Evolutionary conservation across 371 early-diverging fungal species (phyloP), one percentile per base, ranked within the genome.

Genomic region (Coelomomyces lativittatus): DNA sequence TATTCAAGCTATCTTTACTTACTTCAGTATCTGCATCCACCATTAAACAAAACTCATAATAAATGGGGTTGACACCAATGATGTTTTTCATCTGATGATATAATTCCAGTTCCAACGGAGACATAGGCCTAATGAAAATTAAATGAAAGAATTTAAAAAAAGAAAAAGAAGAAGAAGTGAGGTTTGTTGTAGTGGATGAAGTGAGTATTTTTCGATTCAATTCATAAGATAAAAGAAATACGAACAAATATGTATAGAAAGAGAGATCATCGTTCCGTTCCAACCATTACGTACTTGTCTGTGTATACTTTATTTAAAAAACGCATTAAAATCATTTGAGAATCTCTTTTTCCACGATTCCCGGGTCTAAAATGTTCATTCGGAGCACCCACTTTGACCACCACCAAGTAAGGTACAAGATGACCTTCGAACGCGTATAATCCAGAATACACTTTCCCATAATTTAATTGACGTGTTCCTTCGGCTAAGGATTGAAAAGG

Each of bases 11-110:
- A 58, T 89, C 84, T 2, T 78, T 75, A 55, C 70, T 58, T 10
- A 91, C 89, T 28, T 82, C 79, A 0, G 93, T 95, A 58, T 95
- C 96, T 11, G 93, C 90, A 62, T 95, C 96, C 21, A 95, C 86
- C 82, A 88, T 86, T 51, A 95, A 79, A 26, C 83, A 68, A 57
- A 78, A 89, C 64, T 95, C 93, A 62, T 90, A 95, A 47, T 87
- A 76, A 9, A 66, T 60, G 12, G 88, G 87, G 51, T 79, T 69
- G 49, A 86, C 86, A 41, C 87, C 88, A 63, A 92, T 87, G 15
- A 91, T 80, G 38, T 85, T 78, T 62, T 85, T 83, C 63, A 92
- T 83, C 56, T 88, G 90, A 53, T 83, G 82, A 61, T 83, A 91
- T 57, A 91, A 81, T 55, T 89, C 91, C 33, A 83, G 75, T 57